Base-by-base conservation (phyloP, 1,284 basidiomycete species). In the Irpex sp. region DNA sequence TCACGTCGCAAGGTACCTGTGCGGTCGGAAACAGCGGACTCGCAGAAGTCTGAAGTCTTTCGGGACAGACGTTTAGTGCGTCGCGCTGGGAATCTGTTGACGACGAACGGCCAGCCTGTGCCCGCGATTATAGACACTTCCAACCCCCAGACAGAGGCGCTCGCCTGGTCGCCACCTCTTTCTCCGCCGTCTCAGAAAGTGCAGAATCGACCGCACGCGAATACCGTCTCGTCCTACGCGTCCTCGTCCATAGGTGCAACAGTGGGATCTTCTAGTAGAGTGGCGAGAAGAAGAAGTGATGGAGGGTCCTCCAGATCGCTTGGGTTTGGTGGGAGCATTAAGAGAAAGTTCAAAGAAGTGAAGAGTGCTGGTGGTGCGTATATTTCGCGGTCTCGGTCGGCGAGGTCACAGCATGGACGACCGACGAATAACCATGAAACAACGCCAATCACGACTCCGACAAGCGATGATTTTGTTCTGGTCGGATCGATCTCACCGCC, bases 281-380 rank as follows among this genome's bases (percentile, higher is more conserved):
- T 64, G 11, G 36, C 61, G 48, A 59, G 67, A 17, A 57, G 65
- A 48, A 61, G 62, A 34, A 68, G 64, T 49, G 62, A 65, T 47
- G 59, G 64, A 5, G 54, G 58, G 26, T 26, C 26, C 3, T 26
- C 26, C 26, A 26, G 26, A 26, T 26, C 26, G 26, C 26, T 26
- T 51, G 58, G 70, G 1, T 44, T 74, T 26, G 69, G 70, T 8
- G 69, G 71, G 58, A 71, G 70, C 40, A 70, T 74, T 7, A 69
- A 70, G 60, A 67, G 73, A 36, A 74, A 62, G 64, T 57, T 75
- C 49, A 67, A 61, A 55, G 70, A 71, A 58, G 71, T 74, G 44
- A 62, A 71, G 70, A 31, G 70, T 62, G 19, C 68, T 68, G 17
- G 67, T 69, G 17, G 67, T 67, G 60, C 61, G 57, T 68, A 72